A percentile compares a stretch with the other conserved stretches of the same genome.
phyloP scores from a whole-genome alignment of 257 asterid species.

The Rubia yunnanensis region DNA sequence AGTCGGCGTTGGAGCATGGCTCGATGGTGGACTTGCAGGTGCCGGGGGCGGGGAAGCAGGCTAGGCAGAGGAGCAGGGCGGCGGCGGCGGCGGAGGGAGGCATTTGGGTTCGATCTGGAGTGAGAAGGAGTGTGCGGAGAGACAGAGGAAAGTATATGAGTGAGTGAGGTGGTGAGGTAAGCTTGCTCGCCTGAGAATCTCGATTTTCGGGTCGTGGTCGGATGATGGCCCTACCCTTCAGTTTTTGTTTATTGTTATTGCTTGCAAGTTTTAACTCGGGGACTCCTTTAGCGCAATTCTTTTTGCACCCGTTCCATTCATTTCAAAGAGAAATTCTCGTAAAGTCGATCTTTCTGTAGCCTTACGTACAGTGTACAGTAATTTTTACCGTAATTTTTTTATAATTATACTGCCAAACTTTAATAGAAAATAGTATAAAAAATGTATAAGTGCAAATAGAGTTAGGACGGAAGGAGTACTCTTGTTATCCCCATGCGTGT shows the following conservation, averaged over 20 bases:
- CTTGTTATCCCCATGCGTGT: no score
- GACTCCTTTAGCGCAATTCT: neutral
- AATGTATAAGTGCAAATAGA: no score
- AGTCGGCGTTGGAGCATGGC: slow-evolving; percentile 74
- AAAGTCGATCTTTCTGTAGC: no score
- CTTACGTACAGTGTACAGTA: no score
- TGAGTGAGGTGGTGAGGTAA: neutral
- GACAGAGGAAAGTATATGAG: neutral
- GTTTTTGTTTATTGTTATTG: neutral
- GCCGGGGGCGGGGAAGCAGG: slow-evolving; percentile 24
- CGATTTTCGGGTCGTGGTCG: slow-evolving; percentile 11
- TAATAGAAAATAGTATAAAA: no score
- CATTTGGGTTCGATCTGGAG: neutral
- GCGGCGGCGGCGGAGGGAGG: slow-evolving; percentile 4
- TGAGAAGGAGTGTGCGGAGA: neutral
- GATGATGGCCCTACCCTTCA: neutral
- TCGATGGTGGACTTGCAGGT: slow-evolving; percentile 79
- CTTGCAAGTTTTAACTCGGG: neutral
- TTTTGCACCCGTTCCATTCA: neutral
- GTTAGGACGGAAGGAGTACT: no score
- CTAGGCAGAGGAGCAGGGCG: slow-evolving; percentile 4
- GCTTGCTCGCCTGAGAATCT: neutral
- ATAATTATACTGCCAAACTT: no score
- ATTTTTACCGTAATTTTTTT: no score
- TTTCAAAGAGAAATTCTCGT: neutral